Base-by-base conservation (phyloP, 192 early-diverging fungal species). In the Umbelopsis sp. region DNA sequence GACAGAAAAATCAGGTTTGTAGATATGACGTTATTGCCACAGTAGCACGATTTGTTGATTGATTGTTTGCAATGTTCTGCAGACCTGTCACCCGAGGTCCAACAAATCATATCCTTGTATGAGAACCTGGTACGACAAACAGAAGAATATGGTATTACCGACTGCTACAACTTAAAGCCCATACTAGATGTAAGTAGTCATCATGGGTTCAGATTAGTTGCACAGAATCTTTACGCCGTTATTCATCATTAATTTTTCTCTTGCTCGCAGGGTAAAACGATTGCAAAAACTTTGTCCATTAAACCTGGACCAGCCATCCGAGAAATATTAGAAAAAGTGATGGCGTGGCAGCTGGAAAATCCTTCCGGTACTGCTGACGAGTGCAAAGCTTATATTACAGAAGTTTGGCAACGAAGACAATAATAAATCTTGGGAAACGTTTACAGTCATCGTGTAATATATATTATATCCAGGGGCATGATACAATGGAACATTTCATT, bases 331-430 rank as follows among this genome's bases (percentile, higher is more conserved):
- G 78, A 84, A 5, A 64, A 64, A 1, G 76, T 97, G 33, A 93
- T 96, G 86, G 80, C 81, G 48, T 97, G 92, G 92, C 96, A 98
- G 81, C 75, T 98, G 33, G 83, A 77, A 20, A 66, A 95, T 71
- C 90, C 91, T 0, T 41, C 77, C 0, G 89, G 84, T 3, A 85
- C 88, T 2, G 77, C 74, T 21, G 87, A 87, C 16, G 83, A 92
- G 47, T 91, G 91, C 65, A 78, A 85, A 71, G 65, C 67, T 11
- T 90, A 78, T 72, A 82, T 93, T 10, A 21, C 53, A 33, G 25
- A 70, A 12, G 49, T 83, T 51, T 61, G 75, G 46, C 68, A 51
- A n/a, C 55, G 55, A 33, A 22, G 30, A 27, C 55, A 61, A 35
- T 30, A 61, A 35, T 35, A 10, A 61, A 27, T 8, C 37, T 37